Evolutionary conservation across 495 filamentous ascomycete genomes (phyloP).

Genomic region (Talaromyces adpressus): DNA sequence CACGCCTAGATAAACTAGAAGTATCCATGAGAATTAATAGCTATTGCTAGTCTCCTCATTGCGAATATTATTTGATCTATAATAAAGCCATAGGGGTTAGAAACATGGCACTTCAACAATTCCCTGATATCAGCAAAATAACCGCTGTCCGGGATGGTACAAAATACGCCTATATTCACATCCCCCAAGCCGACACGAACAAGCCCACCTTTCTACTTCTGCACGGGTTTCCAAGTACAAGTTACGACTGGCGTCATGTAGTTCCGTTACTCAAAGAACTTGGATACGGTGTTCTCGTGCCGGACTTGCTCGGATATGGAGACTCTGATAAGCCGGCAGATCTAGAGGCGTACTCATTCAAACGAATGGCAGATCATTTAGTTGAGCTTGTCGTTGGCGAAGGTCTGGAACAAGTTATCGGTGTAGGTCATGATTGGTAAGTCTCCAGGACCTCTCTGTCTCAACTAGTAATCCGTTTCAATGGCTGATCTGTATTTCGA

Average conservation of each 20-base stretch:
- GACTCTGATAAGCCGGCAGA: slow-evolving; percentile 31
- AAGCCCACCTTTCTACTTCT: slow-evolving; percentile 33
- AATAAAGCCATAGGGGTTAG: background rate
- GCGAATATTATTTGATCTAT: too few relatives aligned
- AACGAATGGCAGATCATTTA: slow-evolving; percentile 28
- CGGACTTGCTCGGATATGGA: slow-evolving; percentile 44
- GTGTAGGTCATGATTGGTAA: slow-evolving; percentile 6
- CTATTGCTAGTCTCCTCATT: background rate
- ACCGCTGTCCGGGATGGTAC: slow-evolving; percentile 18
- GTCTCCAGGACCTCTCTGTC: background rate
- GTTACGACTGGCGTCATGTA: slow-evolving; percentile 39
- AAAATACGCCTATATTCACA: slow-evolving; percentile 25
- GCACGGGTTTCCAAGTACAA: slow-evolving; percentile 36
- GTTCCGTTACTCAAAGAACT: slow-evolving; percentile 21
- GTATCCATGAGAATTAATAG: background rate
- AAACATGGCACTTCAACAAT: background rate
- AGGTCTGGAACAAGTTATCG: slow-evolving; percentile 5
- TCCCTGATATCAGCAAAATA: slow-evolving; percentile 6
- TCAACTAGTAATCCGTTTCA: background rate
- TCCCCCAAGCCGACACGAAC: slow-evolving; percentile 14
- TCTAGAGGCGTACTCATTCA: slow-evolving; percentile 23
- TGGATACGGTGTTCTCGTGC: slow-evolving; percentile 39
- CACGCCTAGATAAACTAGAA: background rate
- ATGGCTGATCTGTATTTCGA: background rate
- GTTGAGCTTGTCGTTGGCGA: slow-evolving; percentile 26